These are phyloP conservation scores for Crithidia fasciculata DNA, from an alignment of 208 protist species.

Conservation along the genomic window DNA sequence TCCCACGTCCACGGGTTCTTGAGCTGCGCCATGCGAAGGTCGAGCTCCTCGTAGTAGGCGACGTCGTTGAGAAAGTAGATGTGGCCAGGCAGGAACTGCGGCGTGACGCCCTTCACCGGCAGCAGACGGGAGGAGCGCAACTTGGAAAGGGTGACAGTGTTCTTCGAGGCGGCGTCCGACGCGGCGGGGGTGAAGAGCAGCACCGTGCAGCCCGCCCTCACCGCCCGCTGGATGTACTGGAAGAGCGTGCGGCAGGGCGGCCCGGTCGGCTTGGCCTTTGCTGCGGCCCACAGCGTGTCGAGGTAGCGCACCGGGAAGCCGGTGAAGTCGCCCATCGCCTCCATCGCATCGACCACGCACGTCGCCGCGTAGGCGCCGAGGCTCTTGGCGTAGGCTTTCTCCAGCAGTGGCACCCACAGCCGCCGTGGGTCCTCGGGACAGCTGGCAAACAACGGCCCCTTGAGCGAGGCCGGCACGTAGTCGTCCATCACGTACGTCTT, in stretches of 20 bases:
- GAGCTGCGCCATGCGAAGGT: conserved; percentile 59
- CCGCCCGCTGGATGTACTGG: conserved; percentile 33
- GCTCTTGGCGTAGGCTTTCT: conserved; percentile 91
- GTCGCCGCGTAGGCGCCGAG: conserved; percentile 84
- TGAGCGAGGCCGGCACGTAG: conserved; percentile 66
- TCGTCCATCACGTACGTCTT: conserved; percentile 69
- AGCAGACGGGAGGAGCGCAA: conserved; percentile 35
- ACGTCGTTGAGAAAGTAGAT: conserved; percentile 72
- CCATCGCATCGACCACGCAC: conserved; percentile 54
- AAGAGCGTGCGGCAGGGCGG: conserved; percentile 24
- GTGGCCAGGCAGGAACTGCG: conserved; percentile 66
- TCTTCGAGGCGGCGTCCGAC: conserved; percentile 16
- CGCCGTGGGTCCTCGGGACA: conserved; percentile 61
- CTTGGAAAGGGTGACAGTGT: conserved; percentile 22
- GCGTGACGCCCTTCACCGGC: conserved; percentile 31
- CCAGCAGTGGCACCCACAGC: conserved; percentile 83
- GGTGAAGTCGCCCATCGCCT: conserved; percentile 65
- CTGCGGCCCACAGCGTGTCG: conserved; percentile 28
- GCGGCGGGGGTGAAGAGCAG: conserved; percentile 37
- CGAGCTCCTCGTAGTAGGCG: conserved; percentile 46
- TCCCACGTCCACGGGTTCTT: conserved; percentile 70
- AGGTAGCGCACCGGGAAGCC: conserved; percentile 59
- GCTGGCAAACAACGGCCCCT: conserved; percentile 50
- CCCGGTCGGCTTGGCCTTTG: conserved; percentile 11
- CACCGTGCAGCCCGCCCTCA: conserved; percentile 36